A percentile compares a stretch with the other conserved stretches of the same genome.
These are phyloP conservation scores for Talinum fruticosum DNA, from an alignment of 148 eudicot species.

Conservation along the genomic window DNA sequence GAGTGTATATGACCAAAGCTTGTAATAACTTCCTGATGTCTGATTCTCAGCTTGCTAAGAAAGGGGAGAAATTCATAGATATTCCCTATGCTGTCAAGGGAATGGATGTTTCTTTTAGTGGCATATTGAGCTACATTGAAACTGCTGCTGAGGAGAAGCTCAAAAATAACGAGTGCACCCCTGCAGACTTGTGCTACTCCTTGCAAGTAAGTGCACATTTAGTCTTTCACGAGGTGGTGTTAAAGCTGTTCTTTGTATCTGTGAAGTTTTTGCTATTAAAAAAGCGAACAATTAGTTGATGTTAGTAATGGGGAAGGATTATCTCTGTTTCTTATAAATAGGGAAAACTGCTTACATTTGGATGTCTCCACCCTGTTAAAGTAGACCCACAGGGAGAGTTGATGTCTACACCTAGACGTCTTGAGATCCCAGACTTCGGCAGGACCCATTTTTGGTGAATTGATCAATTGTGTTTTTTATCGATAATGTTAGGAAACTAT, in stretches of 20 bases:
- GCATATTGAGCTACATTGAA: slow-evolving; percentile 86
- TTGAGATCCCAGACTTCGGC: not conserved
- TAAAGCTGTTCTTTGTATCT: not conserved
- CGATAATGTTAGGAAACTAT: slow-evolving; percentile 63
- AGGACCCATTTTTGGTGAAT: not conserved
- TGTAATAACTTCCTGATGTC: not conserved
- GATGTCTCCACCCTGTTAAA: too few species aligned
- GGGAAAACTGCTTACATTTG: too few species aligned
- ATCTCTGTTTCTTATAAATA: not conserved
- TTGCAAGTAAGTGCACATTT: slow-evolving; percentile 75
- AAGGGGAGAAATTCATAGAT: slow-evolving; percentile 84
- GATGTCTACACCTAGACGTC: not conserved
- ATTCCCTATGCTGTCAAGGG: slow-evolving; percentile 97
- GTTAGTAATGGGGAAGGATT: not conserved
- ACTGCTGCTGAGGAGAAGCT: slow-evolving; percentile 84
- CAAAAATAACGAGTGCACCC: slow-evolving; percentile 81
- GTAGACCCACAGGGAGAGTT: too few species aligned
- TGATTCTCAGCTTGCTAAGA: slow-evolving; percentile 77
- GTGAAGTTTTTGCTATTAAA: not conserved
- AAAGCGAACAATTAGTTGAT: not conserved
- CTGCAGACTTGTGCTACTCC: slow-evolving; percentile 94
- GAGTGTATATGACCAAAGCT: not conserved
- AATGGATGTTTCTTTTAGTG: slow-evolving; percentile 98
- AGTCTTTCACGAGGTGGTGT: not conserved
- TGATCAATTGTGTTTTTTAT: not conserved